phyloP scores from a whole-genome alignment of 2,329 filamentous ascomycete genomes.

The Chrysoporthe puriensis region DNA sequence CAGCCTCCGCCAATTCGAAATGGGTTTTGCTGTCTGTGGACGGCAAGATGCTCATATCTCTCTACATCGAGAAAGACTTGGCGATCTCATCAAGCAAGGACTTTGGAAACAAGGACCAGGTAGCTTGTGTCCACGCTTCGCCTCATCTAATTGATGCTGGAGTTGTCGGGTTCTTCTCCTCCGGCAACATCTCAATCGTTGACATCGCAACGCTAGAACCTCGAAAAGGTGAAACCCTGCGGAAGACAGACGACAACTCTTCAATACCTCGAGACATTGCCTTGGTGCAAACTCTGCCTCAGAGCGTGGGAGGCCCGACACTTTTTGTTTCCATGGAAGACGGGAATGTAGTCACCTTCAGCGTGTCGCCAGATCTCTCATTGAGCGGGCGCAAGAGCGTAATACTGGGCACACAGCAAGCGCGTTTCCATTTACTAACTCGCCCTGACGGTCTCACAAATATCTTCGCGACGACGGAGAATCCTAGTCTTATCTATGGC shows the following conservation, averaged over 20 bases:
- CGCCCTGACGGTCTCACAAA: conserved; percentile 69
- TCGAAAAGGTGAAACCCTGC: conserved; percentile 66
- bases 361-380: conserved; percentile 65
- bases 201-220: conserved; percentile 68
- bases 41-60: conserved; percentile 71
- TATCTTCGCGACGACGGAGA: conserved; percentile 91
- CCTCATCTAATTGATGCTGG: conserved; percentile 66
- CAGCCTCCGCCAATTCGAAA: conserved; percentile 73
- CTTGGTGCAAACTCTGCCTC: conserved; percentile 76
- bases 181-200: conserved; percentile 77
- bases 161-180: conserved; percentile 85
- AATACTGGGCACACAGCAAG: conserved; percentile 82
- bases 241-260: conserved; percentile 64
- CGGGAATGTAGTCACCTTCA: conserved; percentile 85
- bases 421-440: conserved; percentile 78
- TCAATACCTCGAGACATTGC: conserved; percentile 83
- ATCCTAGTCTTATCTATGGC: conserved; percentile 91
- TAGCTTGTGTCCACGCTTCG: conserved; percentile 83
- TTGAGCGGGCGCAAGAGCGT: conserved; percentile 79
- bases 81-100: conserved; percentile 61
- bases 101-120: conserved; percentile 70
- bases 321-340: conserved; percentile 91
- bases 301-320: conserved; percentile 62
- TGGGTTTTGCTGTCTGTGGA: conserved; percentile 75
- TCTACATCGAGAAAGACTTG: conserved; percentile 65